These are phyloP conservation scores for Stagonosporopsis chrysanthemi DNA, from an alignment of 2,329 filamentous ascomycete genomes.

Conservation along the genomic window DNA sequence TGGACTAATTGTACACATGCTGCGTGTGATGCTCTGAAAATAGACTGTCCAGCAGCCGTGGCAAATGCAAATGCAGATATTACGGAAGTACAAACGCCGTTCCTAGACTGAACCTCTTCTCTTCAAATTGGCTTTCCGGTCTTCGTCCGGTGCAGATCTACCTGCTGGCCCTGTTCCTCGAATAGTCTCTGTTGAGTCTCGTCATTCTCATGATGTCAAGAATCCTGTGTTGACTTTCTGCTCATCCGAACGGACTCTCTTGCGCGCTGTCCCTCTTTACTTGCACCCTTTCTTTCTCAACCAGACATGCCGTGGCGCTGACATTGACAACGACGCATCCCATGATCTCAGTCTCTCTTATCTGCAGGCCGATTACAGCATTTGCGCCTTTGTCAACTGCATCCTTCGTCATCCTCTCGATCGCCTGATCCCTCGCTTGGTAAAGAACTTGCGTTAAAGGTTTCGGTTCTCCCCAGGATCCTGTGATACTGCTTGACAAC, in stretches of 20 bases:
- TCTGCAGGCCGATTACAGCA: slow-evolving; percentile 40
- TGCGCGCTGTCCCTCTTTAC: slow-evolving; percentile 34
- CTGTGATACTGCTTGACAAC: slow-evolving; percentile 26
- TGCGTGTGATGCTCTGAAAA: neutral
- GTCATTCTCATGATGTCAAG: neutral
- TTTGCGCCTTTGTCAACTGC: slow-evolving; percentile 44
- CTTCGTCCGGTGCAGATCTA: neutral
- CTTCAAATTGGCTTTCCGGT: neutral
- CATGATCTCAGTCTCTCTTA: slow-evolving; percentile 44
- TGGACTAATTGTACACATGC: neutral
- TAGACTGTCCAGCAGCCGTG: slow-evolving; percentile 3
- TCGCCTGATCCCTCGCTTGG: slow-evolving; percentile 44
- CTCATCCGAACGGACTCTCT: slow-evolving; percentile 24
- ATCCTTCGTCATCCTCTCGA: slow-evolving; percentile 46
- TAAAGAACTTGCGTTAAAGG: slow-evolving; percentile 43
- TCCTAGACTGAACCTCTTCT: neutral
- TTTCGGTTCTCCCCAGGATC: slow-evolving; percentile 42
- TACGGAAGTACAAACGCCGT: neutral
- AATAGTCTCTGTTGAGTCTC: neutral
- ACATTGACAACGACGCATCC: slow-evolving; percentile 45
- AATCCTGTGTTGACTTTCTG: neutral
- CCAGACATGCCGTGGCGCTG: slow-evolving; percentile 44
- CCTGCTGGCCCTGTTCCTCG: too few relatives aligned
- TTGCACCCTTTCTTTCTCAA: slow-evolving; percentile 31
- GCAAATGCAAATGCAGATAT: neutral